These are phyloP conservation scores for Hypsizygus ulmarius DNA, from an alignment of 1,284 basidiomycete species.

Conservation along the genomic window DNA sequence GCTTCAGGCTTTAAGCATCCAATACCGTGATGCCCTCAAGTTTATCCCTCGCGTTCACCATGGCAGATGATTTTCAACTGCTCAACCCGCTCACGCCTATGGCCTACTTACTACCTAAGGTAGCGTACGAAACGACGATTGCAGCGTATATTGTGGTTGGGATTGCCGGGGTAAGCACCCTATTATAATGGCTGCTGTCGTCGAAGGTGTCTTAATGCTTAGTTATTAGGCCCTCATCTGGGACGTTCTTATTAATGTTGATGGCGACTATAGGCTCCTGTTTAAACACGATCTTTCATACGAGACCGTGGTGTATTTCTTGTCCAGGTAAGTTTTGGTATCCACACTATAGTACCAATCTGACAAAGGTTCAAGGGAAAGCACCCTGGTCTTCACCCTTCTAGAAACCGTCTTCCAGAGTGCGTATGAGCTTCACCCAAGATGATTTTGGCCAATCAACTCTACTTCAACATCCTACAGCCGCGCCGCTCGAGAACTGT, in stretches of 20 bases:
- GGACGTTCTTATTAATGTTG: conserved; percentile 9
- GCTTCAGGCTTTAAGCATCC: too few relatives aligned
- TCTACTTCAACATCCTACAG: background rate
- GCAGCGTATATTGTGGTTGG: conserved; percentile 9
- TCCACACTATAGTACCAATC: too few relatives aligned
- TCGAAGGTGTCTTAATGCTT: background rate
- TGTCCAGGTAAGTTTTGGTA: conserved; percentile 8
- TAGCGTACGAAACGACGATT: conserved; percentile 5
- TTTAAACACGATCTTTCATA: conserved; percentile 4
- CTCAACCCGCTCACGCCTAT: conserved; percentile 1
- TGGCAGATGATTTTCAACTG: background rate
- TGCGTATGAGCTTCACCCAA: background rate
- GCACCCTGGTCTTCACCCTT: background rate
- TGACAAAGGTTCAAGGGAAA: conserved; percentile 2
- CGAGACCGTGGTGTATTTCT: conserved; percentile 5
- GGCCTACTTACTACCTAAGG: background rate
- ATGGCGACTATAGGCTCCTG: conserved; percentile 7
- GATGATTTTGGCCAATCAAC: background rate
- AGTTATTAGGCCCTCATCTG: conserved; percentile 5
- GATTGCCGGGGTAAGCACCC: background rate
- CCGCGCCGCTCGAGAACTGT: conserved; percentile 3
- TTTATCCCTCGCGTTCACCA: background rate
- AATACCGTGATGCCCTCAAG: too few relatives aligned
- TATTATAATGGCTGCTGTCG: background rate
- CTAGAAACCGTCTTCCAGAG: conserved; percentile 11